Percentiles rank a stretch among this genome's conserved stretches.
phyloP scores from a whole-genome alignment of 1,139 yeast genomes.

The Kurtzmaniella quercitrusa region DNA sequence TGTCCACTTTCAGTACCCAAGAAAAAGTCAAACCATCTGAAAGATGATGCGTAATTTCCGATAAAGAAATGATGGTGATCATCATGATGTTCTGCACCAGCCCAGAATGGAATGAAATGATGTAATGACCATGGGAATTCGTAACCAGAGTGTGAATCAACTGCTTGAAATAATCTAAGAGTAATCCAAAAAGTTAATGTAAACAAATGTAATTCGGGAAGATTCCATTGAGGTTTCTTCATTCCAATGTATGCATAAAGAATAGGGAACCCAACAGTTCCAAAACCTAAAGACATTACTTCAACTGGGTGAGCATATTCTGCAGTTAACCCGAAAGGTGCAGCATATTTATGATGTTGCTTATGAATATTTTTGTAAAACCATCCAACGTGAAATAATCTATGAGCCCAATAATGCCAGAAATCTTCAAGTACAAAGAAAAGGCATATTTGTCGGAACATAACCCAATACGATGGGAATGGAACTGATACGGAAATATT shows the following conservation, averaged over 20 bases:
- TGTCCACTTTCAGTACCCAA: slow-evolving; percentile 82
- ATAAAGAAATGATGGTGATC: slow-evolving; percentile 92
- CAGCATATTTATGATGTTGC: slow-evolving; percentile 95
- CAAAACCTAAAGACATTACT: slow-evolving; percentile 84
- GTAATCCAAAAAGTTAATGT: slow-evolving; percentile 86
- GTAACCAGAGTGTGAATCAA: slow-evolving; percentile 95
- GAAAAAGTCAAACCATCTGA: slow-evolving; percentile 89
- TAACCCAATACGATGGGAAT: slow-evolving; percentile 62
- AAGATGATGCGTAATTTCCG: slow-evolving; percentile 89
- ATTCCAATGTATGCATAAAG: slow-evolving; percentile 42
- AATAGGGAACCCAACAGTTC: slow-evolving; percentile 92
- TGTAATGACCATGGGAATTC: slow-evolving; percentile 96
- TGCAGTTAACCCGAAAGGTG: slow-evolving; percentile 94
- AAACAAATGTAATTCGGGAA: slow-evolving; percentile 73
- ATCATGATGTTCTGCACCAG: slow-evolving; percentile 98
- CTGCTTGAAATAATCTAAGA: slow-evolving; percentile 88
- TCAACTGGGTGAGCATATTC: slow-evolving; percentile 96
- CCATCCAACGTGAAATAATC: slow-evolving; percentile 79
- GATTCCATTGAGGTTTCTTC: slow-evolving; percentile 35
- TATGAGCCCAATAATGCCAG: slow-evolving; percentile 96
- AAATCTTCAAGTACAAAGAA: slow-evolving; percentile 86
- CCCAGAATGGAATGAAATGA: slow-evolving; percentile 92
- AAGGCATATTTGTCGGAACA: slow-evolving; percentile 60
- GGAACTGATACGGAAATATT: slow-evolving; percentile 79
- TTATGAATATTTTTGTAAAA: slow-evolving; percentile 90